These are phyloP conservation scores for Solanum hybrid DNA, from an alignment of 305 asterid species.

Conservation along the genomic window DNA sequence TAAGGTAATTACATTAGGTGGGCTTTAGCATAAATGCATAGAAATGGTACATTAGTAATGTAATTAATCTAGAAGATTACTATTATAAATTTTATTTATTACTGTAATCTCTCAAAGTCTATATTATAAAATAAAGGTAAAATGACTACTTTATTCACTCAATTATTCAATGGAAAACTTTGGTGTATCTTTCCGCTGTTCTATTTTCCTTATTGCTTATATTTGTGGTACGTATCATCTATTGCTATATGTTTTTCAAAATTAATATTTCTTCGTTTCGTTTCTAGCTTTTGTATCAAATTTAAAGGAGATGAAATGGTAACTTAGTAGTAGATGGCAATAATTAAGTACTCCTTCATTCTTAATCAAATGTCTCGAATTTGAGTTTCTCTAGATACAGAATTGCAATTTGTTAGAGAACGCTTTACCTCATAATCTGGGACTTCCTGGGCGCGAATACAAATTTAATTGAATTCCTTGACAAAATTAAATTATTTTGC, in stretches of 20 bases:
- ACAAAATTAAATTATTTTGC: no score
- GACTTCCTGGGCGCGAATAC: no score
- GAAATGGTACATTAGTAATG: not conserved
- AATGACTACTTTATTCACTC: not conserved
- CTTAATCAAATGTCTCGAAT: not conserved
- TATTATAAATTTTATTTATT: not conserved
- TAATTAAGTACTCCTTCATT: not conserved
- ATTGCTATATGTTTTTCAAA: not conserved
- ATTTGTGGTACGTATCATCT: not conserved
- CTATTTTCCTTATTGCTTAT: not conserved
- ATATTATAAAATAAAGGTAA: not conserved
- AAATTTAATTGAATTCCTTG: no score
- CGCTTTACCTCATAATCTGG: not conserved
- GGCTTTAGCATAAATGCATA: not conserved
- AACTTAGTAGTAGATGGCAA: not conserved
- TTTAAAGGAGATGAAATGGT: not conserved
- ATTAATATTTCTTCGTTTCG: not conserved
- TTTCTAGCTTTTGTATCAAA: not conserved
- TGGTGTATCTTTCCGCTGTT: not conserved
- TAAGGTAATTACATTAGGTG: not conserved
- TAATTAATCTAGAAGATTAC: not conserved
- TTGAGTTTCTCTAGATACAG: not conserved
- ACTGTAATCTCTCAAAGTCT: not conserved
- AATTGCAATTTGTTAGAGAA: not conserved
- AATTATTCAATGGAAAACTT: not conserved